Base-by-base conservation (phyloP, 345 rosid genomes). In the Microthlaspi erraticum region DNA sequence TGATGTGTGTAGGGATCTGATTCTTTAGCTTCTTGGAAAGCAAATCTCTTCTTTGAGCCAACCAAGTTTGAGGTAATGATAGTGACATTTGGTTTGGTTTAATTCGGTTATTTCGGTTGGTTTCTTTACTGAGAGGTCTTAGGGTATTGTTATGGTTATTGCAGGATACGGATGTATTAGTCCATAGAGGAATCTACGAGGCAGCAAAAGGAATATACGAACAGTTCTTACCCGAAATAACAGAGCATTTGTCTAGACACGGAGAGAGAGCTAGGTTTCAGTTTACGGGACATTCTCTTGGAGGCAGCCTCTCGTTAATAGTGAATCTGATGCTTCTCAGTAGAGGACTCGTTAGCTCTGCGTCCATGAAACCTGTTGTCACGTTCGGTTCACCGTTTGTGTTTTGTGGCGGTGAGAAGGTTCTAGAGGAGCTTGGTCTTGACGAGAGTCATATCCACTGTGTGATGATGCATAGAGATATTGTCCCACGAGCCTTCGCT, bases 401-500 rank as follows among this genome's bases (percentile, higher is more conserved):
- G 72, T 84, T 91, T 67, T 89, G 97, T 37, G 94, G 92, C 6
- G 96, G 98, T 52, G 84, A 87, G 43, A 86, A 78, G 81, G 62
- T 93, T 67, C 79, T 93, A 26, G 71, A 71, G 5, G 74, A 82
- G 67, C 70, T 93, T 65, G 97, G 94, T 20, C 66, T 93, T 79
- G 97, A 88, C 43, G 96, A 93, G 33, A 75, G 75, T 77, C 88
- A 87, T 66, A 73, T 87, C 41, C 88, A 83, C 6, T 80, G 81
- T 53, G 92, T 91, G 63, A 81, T 89, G 79, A 89, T 91, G 98
- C 98, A 93, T 45, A 81, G 97, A 71, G 98, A 93, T 74, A 93
- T 91, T 3, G 94, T 93, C 37, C 98, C 98, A 16, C 80, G 97
- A 85, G 97, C 98, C 44, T 93, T 91, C 85, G 86, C 98, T 50